Conservation (phyloP, 2,329 filamentous ascomycete genomes). For the Dactylellina sp. region DNA sequence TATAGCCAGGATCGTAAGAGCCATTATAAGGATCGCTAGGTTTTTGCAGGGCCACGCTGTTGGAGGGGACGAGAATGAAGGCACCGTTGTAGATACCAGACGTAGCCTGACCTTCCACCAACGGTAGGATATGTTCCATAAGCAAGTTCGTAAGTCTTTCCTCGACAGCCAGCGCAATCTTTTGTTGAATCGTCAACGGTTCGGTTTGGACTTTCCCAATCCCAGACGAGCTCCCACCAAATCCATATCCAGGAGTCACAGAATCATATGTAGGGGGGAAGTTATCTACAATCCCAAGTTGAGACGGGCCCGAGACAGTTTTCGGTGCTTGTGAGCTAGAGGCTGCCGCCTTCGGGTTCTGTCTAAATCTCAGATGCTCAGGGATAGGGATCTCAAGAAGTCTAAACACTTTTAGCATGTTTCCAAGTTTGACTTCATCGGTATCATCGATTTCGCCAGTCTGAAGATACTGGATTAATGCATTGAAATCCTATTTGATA, state of each 20-base stretch:
- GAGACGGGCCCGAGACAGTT: slow-evolving; percentile 4
- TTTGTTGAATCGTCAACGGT: slow-evolving; percentile 53
- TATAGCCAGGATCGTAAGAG: slow-evolving; percentile 31
- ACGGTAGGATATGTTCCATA: slow-evolving; percentile 54
- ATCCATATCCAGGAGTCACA: slow-evolving; percentile 4
- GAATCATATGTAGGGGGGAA: slow-evolving; percentile 42
- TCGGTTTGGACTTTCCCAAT: slow-evolving; percentile 45
- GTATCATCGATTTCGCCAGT: slow-evolving; percentile 31
- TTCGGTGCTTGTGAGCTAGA: not conserved
- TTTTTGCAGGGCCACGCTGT: slow-evolving; percentile 29
- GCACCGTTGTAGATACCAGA: slow-evolving; percentile 54
- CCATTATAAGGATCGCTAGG: slow-evolving; percentile 17
- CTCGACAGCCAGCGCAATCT: slow-evolving; percentile 49
- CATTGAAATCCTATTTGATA: slow-evolving; percentile 38
- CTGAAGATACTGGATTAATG: slow-evolving; percentile 34
- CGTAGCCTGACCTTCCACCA: slow-evolving; percentile 51
- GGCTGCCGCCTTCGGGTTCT: slow-evolving; percentile 3
- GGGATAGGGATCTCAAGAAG: slow-evolving; percentile 38
- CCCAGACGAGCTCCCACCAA: slow-evolving; percentile 3
- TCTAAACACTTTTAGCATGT: slow-evolving; percentile 17
- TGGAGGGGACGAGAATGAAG: slow-evolving; percentile 53
- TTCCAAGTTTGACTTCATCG: slow-evolving; percentile 30
- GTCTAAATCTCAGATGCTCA: slow-evolving; percentile 33
- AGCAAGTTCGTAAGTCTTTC: slow-evolving; percentile 54
- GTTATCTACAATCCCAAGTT: slow-evolving; percentile 3